These are phyloP conservation scores for Ceratocystis cacaofunesta DNA, from an alignment of 2,329 filamentous ascomycete species.

Conservation along the genomic window DNA sequence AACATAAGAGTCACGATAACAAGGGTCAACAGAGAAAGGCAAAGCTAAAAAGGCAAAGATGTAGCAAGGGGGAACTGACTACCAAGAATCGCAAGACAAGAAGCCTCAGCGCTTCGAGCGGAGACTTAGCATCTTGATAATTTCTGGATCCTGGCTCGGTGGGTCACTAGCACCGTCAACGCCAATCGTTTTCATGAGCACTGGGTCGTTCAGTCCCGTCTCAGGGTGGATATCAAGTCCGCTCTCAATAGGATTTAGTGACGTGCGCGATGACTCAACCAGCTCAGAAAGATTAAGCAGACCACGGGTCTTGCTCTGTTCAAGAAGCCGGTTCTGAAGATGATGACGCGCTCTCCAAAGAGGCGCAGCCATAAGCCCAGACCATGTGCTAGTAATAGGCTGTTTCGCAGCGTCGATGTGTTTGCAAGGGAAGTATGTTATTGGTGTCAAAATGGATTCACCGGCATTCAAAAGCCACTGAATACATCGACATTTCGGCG, in stretches of 20 bases:
- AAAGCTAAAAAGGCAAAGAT: not conserved
- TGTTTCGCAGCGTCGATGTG: conserved; percentile 17
- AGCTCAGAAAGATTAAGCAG: conserved; percentile 23
- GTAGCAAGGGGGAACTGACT: not conserved
- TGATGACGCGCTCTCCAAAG: conserved; percentile 12
- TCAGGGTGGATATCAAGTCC: conserved; percentile 28
- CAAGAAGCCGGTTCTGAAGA: conserved; percentile 9
- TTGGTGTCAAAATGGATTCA: conserved; percentile 19
- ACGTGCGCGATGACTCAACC: conserved; percentile 24
- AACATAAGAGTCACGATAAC: not conserved
- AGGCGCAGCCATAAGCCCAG: conserved; percentile 12
- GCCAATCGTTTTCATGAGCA: conserved; percentile 23
- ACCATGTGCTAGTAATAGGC: not conserved
- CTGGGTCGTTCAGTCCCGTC: conserved; percentile 28
- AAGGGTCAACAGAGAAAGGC: not conserved
- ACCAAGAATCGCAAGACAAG: not conserved
- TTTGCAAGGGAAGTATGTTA: conserved; percentile 21
- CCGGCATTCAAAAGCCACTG: conserved; percentile 21
- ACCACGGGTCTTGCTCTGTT: conserved; percentile 12
- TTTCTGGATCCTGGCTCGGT: conserved; percentile 28
- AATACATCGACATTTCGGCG: conserved; percentile 16
- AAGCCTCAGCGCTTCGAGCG: conserved; percentile 5
- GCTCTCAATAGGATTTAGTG: conserved; percentile 20
- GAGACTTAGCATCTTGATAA: conserved; percentile 21
- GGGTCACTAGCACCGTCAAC: conserved; percentile 22